Conservation (phyloP, 2,329 filamentous ascomycete species). For the Fusarium sp. region DNA sequence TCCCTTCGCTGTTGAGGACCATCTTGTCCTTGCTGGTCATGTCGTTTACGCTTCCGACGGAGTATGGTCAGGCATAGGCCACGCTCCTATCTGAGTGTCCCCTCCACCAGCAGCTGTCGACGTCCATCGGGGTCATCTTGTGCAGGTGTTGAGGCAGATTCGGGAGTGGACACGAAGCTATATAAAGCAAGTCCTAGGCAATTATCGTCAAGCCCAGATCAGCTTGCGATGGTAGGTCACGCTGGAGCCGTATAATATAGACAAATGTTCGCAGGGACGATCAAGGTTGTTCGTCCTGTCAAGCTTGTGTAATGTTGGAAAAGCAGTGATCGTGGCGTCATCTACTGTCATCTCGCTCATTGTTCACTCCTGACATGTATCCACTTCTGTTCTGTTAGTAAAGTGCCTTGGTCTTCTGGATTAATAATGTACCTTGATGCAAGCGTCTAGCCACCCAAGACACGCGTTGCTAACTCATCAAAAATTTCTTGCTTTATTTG, state of each 20-base stretch:
- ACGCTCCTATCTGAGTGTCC: no score
- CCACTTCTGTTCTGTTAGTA: no score
- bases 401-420: background rate
- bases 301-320: background rate
- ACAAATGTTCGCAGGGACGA: background rate
- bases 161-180: no score
- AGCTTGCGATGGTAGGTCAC: background rate
- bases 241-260: background rate
- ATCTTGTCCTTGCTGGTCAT: background rate
- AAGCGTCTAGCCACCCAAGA: background rate
- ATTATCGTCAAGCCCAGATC: no score
- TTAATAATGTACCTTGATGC: background rate
- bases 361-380: background rate
- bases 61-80: background rate
- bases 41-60: background rate
- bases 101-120: no score
- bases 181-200: no score
- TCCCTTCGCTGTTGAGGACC: background rate
- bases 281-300: background rate
- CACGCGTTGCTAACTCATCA: background rate
- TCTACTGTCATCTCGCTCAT: background rate
- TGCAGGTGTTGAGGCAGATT: no score
- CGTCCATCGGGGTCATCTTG: no score
- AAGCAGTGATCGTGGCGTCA: background rate
- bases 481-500: slow-evolving; percentile 5